A percentile compares a stretch with the other conserved stretches of the same genome.
These are phyloP conservation scores for Acanthochlamys bracteata DNA, from an alignment of 106 monocot species.

Conservation along the genomic window DNA sequence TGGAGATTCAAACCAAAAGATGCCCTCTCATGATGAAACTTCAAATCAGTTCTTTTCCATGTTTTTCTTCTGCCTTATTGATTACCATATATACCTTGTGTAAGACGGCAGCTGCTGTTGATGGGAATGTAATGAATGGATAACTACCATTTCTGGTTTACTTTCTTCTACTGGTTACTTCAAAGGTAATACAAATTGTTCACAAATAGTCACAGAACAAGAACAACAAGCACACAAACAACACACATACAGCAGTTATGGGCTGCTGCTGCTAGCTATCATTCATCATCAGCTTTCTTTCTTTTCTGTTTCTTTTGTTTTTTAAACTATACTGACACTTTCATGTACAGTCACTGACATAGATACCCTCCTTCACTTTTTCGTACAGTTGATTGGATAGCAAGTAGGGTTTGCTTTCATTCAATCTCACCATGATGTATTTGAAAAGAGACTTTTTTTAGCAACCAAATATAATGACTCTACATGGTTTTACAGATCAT, in stretches of 20 bases:
- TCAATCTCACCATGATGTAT: neutral
- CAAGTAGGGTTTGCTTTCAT: neutral
- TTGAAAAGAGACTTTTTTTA: too few relatives aligned
- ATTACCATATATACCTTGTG: neutral
- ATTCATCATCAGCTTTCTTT: neutral
- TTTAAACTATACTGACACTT: neutral
- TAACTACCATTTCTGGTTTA: neutral
- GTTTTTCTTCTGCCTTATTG: neutral
- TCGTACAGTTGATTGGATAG: conserved; percentile 10
- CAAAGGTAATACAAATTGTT: conserved; percentile 1
- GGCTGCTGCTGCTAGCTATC: too few relatives aligned
- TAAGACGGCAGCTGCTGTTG: neutral
- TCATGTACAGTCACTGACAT: conserved; percentile 22
- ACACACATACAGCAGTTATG: too few relatives aligned
- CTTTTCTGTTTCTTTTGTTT: neutral
- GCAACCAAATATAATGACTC: too few relatives aligned
- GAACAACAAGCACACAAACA: too few relatives aligned
- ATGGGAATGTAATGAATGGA: conserved; percentile 9
- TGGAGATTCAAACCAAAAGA: neutral
- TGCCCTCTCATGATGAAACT: conserved; percentile 11
- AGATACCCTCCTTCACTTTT: conserved; percentile 7
- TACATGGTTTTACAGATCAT: too few relatives aligned
- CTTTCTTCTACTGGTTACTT: neutral
- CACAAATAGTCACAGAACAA: conserved; percentile 5
- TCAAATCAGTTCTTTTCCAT: conserved; percentile 10